These are phyloP conservation scores for Cryptococcus sp. DNA, from an alignment of 1,284 basidiomycete species.

Conservation along the genomic window DNA sequence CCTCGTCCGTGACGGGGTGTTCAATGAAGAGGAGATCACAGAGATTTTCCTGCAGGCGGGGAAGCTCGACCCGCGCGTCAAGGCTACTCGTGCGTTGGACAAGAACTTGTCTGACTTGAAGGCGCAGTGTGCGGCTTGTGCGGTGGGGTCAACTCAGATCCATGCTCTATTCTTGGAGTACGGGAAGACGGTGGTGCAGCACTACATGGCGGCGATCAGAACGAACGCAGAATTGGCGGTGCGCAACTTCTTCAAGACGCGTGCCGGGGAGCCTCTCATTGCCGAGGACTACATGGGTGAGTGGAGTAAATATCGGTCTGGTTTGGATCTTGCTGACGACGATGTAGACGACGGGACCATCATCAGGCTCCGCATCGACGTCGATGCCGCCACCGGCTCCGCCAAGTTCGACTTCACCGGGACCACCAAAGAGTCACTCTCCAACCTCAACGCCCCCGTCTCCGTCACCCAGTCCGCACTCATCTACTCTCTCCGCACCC, in stretches of 20 bases:
- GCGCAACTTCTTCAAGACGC: constrained; percentile 68
- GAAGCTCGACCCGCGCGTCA: constrained; percentile 7
- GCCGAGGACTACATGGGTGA: constrained; percentile 32
- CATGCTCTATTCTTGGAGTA: constrained; percentile 37
- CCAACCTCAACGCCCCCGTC: constrained; percentile 57
- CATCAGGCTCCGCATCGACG: constrained; percentile 65
- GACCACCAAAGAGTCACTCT: constrained; percentile 73
- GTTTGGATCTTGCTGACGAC: background rate
- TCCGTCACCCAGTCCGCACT: constrained; percentile 88
- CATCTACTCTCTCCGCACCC: constrained; percentile 88
- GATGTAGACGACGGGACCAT: constrained; percentile 36
- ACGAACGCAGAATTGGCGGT: constrained; percentile 87
- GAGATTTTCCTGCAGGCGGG: constrained; percentile 69
- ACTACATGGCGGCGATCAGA: constrained; percentile 82
- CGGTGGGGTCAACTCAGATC: constrained; percentile 38
- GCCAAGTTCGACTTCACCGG: constrained; percentile 86
- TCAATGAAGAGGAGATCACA: constrained; percentile 60
- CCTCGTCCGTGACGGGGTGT: constrained; percentile 39
- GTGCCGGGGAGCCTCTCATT: constrained; percentile 66
- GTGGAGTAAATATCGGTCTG: background rate
- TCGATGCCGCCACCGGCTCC: constrained; percentile 68
- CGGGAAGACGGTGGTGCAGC: constrained; percentile 54
- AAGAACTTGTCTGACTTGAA: constrained; percentile 16
- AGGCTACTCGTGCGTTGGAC: constrained; percentile 9
- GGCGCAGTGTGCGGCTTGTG: constrained; percentile 41